Base-by-base conservation (phyloP, 345 rosid genomes). In the Viola odorata region DNA sequence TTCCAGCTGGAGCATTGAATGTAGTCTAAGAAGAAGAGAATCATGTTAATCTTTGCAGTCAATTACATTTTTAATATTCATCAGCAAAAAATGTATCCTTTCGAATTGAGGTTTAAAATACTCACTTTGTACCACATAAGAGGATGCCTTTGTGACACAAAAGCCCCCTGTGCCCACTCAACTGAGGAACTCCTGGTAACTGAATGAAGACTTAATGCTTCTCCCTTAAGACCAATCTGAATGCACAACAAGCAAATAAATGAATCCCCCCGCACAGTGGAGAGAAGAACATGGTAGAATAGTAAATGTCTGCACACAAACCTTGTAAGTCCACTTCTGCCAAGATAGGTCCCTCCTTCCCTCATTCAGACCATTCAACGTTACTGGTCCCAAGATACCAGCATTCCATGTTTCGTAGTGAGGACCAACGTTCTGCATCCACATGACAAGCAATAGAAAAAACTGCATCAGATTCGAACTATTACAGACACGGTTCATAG, bases 311-410 rank as follows among this genome's bases (percentile, higher is more conserved):
- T 23, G 62, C 63, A 58, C 41, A 64, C 67, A 65, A 69, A 94
- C 99, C 95, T 91, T 88, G 75, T 95, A 95, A 48, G 92, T 70
- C 99, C 99, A 95, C 66, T 91, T 91, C 81, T 91, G 96, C 97
- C 97, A 86, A 23, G 99, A 82, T 59, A 95, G 69, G 74, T 95
- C 99, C 67, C 86, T 82, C 55, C 84, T 66, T 47, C 99, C 99
- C 47, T 79, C 94, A 53, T 78, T 72, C 47, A 90, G 85, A 71
- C 96, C 99, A 15, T 73, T 81, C 64, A 95, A 48, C 41, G 82
- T 71, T 55, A 95, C 94, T 4, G 99, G 99, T 37, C 99, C 99
- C 44, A 95, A 91, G 65, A 91, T 62, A 59, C 99, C 99, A 54
- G 99, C 78, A 73, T 95, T 95, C 97, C 97, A 95, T 65, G 84